These are phyloP conservation scores for Lathyrus aphaca DNA, from an alignment of 306 rosid genomes.

Conservation along the genomic window DNA sequence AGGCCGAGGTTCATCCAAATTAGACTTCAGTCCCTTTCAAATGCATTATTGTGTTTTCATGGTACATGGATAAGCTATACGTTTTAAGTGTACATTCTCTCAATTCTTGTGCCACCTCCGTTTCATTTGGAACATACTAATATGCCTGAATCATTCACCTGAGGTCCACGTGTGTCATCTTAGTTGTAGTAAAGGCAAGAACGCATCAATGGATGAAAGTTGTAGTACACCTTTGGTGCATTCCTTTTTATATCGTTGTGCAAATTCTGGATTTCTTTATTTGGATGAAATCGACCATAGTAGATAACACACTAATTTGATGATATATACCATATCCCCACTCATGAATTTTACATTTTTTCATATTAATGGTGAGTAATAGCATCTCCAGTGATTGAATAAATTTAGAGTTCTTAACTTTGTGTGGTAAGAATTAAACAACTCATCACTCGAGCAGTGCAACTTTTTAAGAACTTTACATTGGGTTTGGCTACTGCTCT, in stretches of 20 bases:
- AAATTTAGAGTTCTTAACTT: neutral
- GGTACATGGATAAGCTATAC: conserved; percentile 1
- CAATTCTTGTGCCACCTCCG: conserved; percentile 4
- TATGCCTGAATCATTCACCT: neutral
- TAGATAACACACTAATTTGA: conserved; percentile 7
- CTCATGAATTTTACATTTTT: conserved; percentile 28
- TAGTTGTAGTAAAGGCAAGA: conserved; percentile 7
- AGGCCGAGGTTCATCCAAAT: neutral
- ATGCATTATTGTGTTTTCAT: conserved; percentile 17
- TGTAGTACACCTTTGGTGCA: neutral
- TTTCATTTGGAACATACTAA: conserved; percentile 18
- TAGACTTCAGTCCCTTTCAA: neutral
- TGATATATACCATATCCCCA: neutral
- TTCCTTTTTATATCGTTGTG: conserved; percentile 12
- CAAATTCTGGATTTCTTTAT: conserved; percentile 27
- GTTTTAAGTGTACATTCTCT: conserved; percentile 6
- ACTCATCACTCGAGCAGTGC: neutral
- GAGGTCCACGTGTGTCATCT: conserved; percentile 6
- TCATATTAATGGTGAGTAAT: neutral
- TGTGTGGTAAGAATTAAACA: neutral
- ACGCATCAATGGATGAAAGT: conserved; percentile 9
- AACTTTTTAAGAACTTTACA: neutral
- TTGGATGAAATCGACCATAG: conserved; percentile 23
- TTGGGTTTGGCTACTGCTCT: neutral
- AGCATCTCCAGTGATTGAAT: neutral